Evolutionary conservation across 495 filamentous ascomycete species (phyloP).

Genomic region (Tuber borchii): DNA sequence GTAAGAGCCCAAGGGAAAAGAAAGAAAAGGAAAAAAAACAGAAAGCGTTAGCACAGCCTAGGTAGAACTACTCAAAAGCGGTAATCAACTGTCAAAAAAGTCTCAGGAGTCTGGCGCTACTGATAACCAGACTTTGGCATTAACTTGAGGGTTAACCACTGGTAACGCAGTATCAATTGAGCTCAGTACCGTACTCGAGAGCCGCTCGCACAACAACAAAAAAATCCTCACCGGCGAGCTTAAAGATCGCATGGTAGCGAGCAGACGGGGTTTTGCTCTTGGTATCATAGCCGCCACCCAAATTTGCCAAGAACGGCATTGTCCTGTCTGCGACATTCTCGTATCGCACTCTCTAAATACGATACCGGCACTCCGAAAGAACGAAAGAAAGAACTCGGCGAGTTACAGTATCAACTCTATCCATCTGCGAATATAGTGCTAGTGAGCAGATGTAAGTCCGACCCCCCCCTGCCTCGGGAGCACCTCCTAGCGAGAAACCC

Average conservation of each 20-base stretch:
- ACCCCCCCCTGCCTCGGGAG: no score
- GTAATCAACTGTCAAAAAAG: not conserved
- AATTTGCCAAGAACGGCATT: not conserved
- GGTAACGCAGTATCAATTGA: not conserved
- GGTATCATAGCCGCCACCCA: not conserved
- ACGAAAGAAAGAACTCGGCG: not conserved
- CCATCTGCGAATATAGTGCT: no score
- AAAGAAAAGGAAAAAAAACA: not conserved
- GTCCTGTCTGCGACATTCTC: not conserved
- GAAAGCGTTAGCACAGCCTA: not conserved
- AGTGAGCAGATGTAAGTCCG: not conserved
- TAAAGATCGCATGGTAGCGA: not conserved
- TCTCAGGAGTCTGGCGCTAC: constrained; percentile 1
- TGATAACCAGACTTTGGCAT: not conserved
- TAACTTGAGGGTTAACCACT: not conserved
- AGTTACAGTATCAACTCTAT: not conserved
- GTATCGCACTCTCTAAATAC: no score
- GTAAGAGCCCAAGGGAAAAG: not conserved
- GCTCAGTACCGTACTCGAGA: not conserved
- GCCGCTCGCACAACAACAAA: not conserved
- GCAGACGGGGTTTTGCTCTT: not conserved
- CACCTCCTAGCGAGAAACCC: no score
- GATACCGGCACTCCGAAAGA: no score
- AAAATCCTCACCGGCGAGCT: not conserved
- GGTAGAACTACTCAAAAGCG: not conserved